A percentile compares a stretch with the other conserved stretches of the same genome.
Conservation (phyloP, 1,284 basidiomycete genomes). For the Megacollybia platyphylla region DNA sequence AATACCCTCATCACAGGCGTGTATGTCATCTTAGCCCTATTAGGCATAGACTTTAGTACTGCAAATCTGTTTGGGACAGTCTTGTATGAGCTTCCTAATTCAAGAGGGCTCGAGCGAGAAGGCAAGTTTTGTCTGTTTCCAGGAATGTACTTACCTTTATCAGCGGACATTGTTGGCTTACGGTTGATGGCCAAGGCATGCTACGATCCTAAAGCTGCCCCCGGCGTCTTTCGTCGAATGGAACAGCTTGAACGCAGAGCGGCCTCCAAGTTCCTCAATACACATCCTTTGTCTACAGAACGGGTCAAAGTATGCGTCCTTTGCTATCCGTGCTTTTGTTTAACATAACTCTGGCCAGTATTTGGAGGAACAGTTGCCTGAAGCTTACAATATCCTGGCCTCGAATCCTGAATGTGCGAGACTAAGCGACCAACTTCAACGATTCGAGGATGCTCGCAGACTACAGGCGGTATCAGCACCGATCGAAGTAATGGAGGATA, state of each 20-base stretch:
- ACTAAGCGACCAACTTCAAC: conserved; percentile 15
- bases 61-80: conserved; percentile 34
- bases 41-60: conserved; percentile 47
- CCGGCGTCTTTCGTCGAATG: conserved; percentile 48
- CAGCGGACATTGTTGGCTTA: conserved; percentile 71
- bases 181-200: conserved; percentile 68
- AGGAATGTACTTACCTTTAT: background rate
- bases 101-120: conserved; percentile 72
- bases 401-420: conserved; percentile 31
- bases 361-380: conserved; percentile 41
- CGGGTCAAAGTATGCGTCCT: conserved; percentile 48
- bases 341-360: conserved; percentile 20
- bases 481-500: no score
- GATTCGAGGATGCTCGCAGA: background rate
- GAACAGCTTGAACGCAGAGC: conserved; percentile 23
- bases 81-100: conserved; percentile 73
- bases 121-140: conserved; percentile 24
- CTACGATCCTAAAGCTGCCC: conserved; percentile 67
- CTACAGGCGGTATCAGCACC: no score
- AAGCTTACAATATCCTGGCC: conserved; percentile 39
- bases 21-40: conserved; percentile 31
- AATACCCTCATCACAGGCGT: conserved; percentile 41
- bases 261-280: conserved; percentile 44
- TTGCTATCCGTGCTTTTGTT: background rate
- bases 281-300: conserved; percentile 63